These are phyloP conservation scores for Hypoxylon sp. DNA, from an alignment of 2,329 filamentous ascomycete genomes.

Conservation along the genomic window DNA sequence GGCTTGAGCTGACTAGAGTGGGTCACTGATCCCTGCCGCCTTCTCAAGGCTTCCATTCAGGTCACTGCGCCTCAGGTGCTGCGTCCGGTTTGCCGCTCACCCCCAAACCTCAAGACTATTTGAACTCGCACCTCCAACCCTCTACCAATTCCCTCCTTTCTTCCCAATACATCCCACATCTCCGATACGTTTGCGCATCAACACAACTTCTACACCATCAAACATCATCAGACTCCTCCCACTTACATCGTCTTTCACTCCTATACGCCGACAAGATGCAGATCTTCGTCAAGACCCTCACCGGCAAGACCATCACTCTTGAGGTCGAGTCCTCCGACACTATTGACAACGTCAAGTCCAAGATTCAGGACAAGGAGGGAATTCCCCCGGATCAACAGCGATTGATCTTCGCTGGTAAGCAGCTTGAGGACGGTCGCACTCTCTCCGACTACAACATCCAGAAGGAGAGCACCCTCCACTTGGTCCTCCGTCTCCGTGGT, in stretches of 20 bases:
- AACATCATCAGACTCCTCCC: conserved; percentile 11
- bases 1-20: conserved; percentile 40
- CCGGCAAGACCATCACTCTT: conserved; percentile 88
- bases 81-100: conserved; percentile 38
- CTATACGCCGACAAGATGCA: conserved; percentile 74
- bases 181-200: conserved; percentile 11
- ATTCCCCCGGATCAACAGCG: conserved; percentile 89
- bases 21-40: conserved; percentile 33
- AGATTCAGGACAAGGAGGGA: conserved; percentile 93
- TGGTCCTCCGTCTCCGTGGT: conserved; percentile 78
- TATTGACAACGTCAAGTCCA: conserved; percentile 88
- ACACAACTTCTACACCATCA: conserved; percentile 44
- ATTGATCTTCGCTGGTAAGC: conserved; percentile 77
- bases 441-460: conserved; percentile 69
- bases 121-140: conserved; percentile 36
- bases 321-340: conserved; percentile 83
- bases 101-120: conserved; percentile 32
- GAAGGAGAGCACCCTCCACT: conserved; percentile 76
- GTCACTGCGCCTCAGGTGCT: conserved; percentile 47
- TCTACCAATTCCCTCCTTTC: conserved; percentile 29
- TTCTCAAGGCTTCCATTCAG: conserved; percentile 49
- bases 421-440: conserved; percentile 63
- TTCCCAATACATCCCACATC: conserved; percentile 31
- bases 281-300: conserved; percentile 98
- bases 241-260: conserved; percentile 26